Evolutionary conservation across 78 protist genomes (phyloP).

Genomic region (Cavenderia fasciculata): DNA sequence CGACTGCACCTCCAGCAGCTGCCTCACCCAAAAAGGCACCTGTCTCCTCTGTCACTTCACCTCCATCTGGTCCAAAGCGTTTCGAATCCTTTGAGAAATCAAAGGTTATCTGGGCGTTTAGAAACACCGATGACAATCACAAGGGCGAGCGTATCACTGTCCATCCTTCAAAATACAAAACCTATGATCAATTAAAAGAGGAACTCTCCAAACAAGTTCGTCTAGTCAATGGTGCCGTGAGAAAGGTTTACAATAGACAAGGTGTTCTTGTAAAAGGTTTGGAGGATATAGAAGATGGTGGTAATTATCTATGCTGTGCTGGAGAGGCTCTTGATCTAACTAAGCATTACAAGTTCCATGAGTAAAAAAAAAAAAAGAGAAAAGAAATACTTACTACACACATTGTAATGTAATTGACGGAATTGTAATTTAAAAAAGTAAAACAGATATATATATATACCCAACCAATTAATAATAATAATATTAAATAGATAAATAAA

Average conservation of each 20-base stretch:
- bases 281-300: slow-evolving; percentile 63
- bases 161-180: slow-evolving; percentile 56
- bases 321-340: slow-evolving; percentile 39
- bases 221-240: slow-evolving; percentile 54
- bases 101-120: slow-evolving; percentile 34
- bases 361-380: no score
- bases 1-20: not conserved
- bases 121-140: slow-evolving; percentile 64
- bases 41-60: not conserved
- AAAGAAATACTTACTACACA: no score
- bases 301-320: slow-evolving; percentile 50
- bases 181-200: slow-evolving; percentile 68
- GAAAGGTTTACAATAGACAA: slow-evolving; percentile 23
- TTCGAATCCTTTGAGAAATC: slow-evolving; percentile 9
- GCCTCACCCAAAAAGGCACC: not conserved
- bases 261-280: slow-evolving; percentile 36
- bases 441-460: not conserved
- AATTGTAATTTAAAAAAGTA: no score
- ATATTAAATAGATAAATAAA: not conserved
- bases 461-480: not conserved
- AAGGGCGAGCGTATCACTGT: slow-evolving; percentile 30
- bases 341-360: no score
- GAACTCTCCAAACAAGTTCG: slow-evolving; percentile 62
- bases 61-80: not conserved
- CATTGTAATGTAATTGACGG: no score